These are phyloP conservation scores for Talaromyces sp. DNA, from an alignment of 2,329 filamentous ascomycete genomes.

Conservation along the genomic window DNA sequence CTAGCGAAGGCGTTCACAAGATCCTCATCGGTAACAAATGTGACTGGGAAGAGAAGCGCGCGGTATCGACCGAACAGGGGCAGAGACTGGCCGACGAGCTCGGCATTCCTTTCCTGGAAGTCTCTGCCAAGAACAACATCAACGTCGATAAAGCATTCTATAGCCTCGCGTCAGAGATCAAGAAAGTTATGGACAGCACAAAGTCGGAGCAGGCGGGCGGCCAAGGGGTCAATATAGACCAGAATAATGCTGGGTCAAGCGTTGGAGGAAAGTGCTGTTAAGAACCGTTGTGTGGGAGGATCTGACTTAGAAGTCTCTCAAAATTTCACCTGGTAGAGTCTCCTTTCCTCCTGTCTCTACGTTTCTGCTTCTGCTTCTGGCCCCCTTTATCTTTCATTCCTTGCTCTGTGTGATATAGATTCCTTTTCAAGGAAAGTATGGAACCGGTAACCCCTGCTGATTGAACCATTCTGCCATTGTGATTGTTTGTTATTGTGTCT, in stretches of 20 bases:
- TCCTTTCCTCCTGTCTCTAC: neutral
- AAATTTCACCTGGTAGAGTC: neutral
- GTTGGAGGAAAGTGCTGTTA: slow-evolving; percentile 75
- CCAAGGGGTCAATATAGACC: slow-evolving; percentile 65
- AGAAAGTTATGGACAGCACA: slow-evolving; percentile 93
- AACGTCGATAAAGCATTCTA: slow-evolving; percentile 99
- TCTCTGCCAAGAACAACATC: slow-evolving; percentile 98
- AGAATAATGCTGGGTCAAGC: slow-evolving; percentile 50
- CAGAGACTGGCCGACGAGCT: slow-evolving; percentile 93
- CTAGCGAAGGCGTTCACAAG: slow-evolving; percentile 98
- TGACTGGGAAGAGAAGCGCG: slow-evolving; percentile 99
- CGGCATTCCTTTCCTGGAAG: slow-evolving; percentile 96
- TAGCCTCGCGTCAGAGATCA: slow-evolving; percentile 90
- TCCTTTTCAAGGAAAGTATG: slow-evolving; percentile 9
- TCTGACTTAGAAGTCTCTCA: neutral
- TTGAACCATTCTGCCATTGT: slow-evolving; percentile 20
- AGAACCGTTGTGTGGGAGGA: slow-evolving; percentile 7
- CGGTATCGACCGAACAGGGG: slow-evolving; percentile 86
- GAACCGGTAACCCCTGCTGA: slow-evolving; percentile 5
- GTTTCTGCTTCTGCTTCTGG: neutral
- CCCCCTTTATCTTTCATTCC: neutral
- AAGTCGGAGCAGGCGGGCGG: slow-evolving; percentile 65
- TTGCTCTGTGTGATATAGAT: slow-evolving; percentile 11
- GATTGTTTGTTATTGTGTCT: slow-evolving; percentile 22
- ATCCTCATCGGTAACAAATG: slow-evolving; percentile 99